Conservation (phyloP, 2,329 filamentous ascomycete species). For the Zelopaecilomyces penicillatus region DNA sequence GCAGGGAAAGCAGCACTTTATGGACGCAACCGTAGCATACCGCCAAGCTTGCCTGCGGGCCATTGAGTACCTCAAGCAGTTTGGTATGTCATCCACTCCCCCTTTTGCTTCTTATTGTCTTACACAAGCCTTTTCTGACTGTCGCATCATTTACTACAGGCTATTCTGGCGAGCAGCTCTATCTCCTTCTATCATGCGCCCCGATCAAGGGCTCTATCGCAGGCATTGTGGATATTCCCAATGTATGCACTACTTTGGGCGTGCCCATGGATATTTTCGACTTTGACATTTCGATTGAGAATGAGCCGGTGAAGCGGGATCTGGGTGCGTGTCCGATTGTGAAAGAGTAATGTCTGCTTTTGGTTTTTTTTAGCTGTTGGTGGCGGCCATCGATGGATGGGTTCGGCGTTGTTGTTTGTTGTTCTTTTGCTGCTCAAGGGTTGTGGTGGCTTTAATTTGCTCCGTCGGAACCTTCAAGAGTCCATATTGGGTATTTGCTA, state of each 20-base stretch:
- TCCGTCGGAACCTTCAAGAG: too few relatives aligned
- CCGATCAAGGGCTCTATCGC: conserved; percentile 83
- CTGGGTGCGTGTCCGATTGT: conserved; percentile 14
- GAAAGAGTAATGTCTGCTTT: too few relatives aligned
- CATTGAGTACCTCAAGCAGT: conserved; percentile 29
- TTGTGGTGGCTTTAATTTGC: too few relatives aligned
- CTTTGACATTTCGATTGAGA: conserved; percentile 63
- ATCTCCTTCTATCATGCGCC: conserved; percentile 76
- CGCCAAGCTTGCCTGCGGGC: conserved; percentile 64
- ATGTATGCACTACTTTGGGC: conserved; percentile 82
- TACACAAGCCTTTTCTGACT: background rate
- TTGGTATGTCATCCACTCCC: conserved; percentile 14
- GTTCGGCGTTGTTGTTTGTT: too few relatives aligned
- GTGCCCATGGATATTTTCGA: conserved; percentile 92
- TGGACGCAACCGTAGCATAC: conserved; percentile 82
- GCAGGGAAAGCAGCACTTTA: conserved; percentile 78
- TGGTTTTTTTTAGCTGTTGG: too few relatives aligned
- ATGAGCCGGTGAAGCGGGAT: conserved; percentile 13
- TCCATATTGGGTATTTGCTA: too few relatives aligned
- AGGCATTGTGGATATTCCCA: conserved; percentile 84
- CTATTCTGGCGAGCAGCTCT: conserved; percentile 67
- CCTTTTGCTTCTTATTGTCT: background rate
- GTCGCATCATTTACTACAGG: conserved; percentile 30
- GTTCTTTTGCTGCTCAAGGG: too few relatives aligned
- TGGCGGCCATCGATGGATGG: too few relatives aligned